Conservation (phyloP, 1,284 basidiomycete species). For the Apiotrichum akiyoshidainum region DNA sequence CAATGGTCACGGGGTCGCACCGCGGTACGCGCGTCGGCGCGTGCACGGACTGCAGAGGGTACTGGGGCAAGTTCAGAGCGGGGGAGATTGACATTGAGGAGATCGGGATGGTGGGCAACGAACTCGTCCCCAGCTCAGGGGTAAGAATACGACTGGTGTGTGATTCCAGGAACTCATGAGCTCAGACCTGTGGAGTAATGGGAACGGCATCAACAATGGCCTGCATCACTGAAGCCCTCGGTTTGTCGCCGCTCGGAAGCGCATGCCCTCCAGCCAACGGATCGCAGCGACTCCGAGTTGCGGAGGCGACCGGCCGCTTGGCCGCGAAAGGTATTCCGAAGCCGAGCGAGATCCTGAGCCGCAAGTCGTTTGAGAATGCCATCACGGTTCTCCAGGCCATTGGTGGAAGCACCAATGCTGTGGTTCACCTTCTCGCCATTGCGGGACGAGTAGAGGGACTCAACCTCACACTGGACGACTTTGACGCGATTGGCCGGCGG, state of each 20-base stretch:
- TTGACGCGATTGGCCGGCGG: constrained; percentile 47
- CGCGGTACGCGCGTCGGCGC: constrained; percentile 44
- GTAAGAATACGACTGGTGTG: constrained; percentile 22
- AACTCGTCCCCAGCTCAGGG: constrained; percentile 44
- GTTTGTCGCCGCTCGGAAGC: constrained; percentile 43
- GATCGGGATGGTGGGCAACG: constrained; percentile 41
- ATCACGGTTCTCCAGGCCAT: constrained; percentile 52
- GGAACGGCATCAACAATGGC: constrained; percentile 50
- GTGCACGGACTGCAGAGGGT: constrained; percentile 46
- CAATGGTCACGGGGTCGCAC: constrained; percentile 47
- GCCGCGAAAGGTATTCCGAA: constrained; percentile 25
- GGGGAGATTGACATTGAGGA: constrained; percentile 47
- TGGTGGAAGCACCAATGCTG: constrained; percentile 53
- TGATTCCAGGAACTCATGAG: not conserved
- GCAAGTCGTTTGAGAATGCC: constrained; percentile 52
- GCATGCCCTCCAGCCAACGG: constrained; percentile 44
- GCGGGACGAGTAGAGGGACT: constrained; percentile 49
- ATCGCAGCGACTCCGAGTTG: constrained; percentile 42
- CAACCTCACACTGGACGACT: constrained; percentile 50
- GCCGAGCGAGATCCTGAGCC: constrained; percentile 50
- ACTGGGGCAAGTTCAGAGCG: constrained; percentile 45
- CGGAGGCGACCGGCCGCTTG: constrained; percentile 36
- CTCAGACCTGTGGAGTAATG: constrained; percentile 48
- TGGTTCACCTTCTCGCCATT: constrained; percentile 53
- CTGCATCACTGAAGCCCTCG: constrained; percentile 44